Evolutionary conservation across 208 protist species (phyloP), one percentile per base, ranked within the genome.

Genomic region (Trypanosoma brucei): DNA sequence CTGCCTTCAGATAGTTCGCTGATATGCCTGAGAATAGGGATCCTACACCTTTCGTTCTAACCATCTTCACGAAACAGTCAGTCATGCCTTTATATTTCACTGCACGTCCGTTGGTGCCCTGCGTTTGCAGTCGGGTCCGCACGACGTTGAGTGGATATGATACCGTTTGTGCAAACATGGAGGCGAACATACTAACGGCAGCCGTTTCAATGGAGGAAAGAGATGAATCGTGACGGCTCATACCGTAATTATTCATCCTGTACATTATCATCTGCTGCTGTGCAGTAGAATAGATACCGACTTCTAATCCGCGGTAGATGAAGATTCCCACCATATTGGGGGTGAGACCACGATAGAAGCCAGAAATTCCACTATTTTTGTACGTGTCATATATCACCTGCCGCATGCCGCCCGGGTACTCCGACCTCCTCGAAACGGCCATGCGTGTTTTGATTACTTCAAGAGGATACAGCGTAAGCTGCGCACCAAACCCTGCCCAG

Each of bases 381-480:
- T 96, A 96, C 14, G 79, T 86, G 4, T 77, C 49, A 7, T 65
- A 49, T 6, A 92, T 50, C 1, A 93, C 75, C 38, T 88, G 75
- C 2, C 65, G 30, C 13, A 94, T 78, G 22, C 87, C 87, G 48
- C 88, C 88, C 4, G 56, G 49, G 59, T 82, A 93, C 65, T 96
- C 87, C 34, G 62, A 72, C 46, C 42, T 84, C 37, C 77, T 78
- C 40, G 92, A 85, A 3, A 94, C 92, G 1, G 76, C 70, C 35
- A 93, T 81, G 13, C 92, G 81, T 36, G 93, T 97, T 67, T 96
- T 96, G 30, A 96, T 72, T n/a, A 96, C 83, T 68, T 97, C 90
- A 22, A 97, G 38, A 4, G 93, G 93, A 70, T 96, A 96, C 8
- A 96, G 64, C 14, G 91, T 58, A 33, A 82, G 78, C 68, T 97